Conservation (phyloP, 2,329 filamentous ascomycete species). For the Dactylellina drechsleri region DNA sequence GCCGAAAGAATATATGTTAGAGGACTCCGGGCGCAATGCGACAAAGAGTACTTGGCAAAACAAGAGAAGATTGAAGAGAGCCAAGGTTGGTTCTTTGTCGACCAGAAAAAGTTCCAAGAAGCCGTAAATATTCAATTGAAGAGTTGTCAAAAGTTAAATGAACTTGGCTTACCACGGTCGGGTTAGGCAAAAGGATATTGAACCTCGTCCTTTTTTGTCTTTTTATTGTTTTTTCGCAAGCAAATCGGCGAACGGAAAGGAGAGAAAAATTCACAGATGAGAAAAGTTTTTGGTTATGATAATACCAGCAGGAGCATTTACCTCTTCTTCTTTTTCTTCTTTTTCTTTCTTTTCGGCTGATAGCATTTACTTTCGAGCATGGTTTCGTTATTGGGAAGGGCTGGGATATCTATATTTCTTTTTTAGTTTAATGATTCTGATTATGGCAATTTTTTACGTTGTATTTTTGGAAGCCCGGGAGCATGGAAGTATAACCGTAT, state of each 20-base stretch:
- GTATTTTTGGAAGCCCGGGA: constrained; percentile 3
- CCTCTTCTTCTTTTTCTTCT: constrained; percentile 8
- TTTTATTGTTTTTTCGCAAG: not conserved
- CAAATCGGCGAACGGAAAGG: not conserved
- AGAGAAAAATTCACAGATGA: not conserved
- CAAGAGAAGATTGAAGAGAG: constrained; percentile 78
- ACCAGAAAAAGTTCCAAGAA: constrained; percentile 79
- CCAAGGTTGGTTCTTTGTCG: constrained; percentile 85
- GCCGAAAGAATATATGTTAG: constrained; percentile 80
- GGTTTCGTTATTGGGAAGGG: constrained; percentile 14
- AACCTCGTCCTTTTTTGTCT: constrained; percentile 3
- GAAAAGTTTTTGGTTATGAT: constrained; percentile 29
- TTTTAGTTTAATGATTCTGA: constrained; percentile 34
- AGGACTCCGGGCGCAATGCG: constrained; percentile 75
- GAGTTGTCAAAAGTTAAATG: constrained; percentile 67
- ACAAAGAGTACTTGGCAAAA: constrained; percentile 74
- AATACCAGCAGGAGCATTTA: constrained; percentile 26
- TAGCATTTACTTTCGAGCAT: too few species aligned
- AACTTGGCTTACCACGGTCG: constrained; percentile 60
- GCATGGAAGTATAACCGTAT: constrained; percentile 1
- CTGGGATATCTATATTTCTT: constrained; percentile 15
- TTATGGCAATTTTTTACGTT: constrained; percentile 27
- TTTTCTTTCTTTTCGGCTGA: not conserved
- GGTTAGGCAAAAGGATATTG: constrained; percentile 20
- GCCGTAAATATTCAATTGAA: constrained; percentile 69